These are phyloP conservation scores for Bruguiera gymnorhiza DNA, from an alignment of 345 rosid genomes.

Conservation along the genomic window DNA sequence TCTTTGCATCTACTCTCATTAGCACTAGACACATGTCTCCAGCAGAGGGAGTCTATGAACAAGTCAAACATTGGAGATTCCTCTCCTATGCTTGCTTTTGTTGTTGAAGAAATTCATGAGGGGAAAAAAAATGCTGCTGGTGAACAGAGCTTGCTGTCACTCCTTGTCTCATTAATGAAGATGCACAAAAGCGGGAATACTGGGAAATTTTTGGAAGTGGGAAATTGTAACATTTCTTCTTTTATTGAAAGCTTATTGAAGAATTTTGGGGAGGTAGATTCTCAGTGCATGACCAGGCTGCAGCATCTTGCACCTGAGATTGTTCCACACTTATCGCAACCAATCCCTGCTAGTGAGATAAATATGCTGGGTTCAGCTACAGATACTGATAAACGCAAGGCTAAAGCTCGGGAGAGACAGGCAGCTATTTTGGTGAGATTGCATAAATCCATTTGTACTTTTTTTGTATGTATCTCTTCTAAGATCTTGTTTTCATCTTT, in stretches of 20 bases:
- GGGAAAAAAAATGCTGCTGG: conserved; percentile 48
- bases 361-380: conserved; percentile 35
- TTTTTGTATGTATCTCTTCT: not conserved
- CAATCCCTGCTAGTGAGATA: conserved; percentile 27
- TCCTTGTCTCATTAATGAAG: conserved; percentile 77
- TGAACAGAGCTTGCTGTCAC: conserved; percentile 70
- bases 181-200: conserved; percentile 50
- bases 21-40: conserved; percentile 65
- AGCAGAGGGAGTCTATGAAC: conserved; percentile 42
- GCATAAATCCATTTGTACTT: not conserved
- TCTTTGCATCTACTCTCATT: conserved; percentile 81
- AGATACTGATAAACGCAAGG: conserved; percentile 72
- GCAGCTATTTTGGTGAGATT: conserved; percentile 76
- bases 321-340: conserved; percentile 42
- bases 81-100: conserved; percentile 51
- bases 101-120: conserved; percentile 56
- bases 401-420: conserved; percentile 84
- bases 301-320: conserved; percentile 78
- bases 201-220: conserved; percentile 53
- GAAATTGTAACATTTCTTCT: conserved; percentile 61
- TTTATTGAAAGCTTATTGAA: conserved; percentile 70
- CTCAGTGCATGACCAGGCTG: conserved; percentile 57
- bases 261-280: conserved; percentile 71
- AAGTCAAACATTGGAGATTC: conserved; percentile 37
- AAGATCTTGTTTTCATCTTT: too few species aligned